Base-by-base conservation (phyloP, 345 rosid genomes). In the Sapria himalayana region DNA sequence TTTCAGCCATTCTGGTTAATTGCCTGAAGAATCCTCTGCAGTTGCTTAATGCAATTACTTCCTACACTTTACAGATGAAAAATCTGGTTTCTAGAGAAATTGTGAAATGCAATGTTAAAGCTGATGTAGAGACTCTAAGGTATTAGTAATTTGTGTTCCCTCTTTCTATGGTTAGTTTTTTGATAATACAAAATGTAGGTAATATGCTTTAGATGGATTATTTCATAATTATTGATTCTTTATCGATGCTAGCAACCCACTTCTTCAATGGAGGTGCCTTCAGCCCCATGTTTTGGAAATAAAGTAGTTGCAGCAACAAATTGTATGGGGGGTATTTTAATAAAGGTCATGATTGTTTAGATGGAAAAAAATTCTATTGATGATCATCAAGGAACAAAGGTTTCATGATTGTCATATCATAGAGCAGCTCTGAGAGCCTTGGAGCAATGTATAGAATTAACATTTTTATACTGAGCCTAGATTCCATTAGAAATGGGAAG, bases 111-210 rank as follows among this genome's bases (percentile, higher is more conserved):
- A 91, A 86, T 63, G 76, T 72, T 40, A 73, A 74, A 71, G 94
- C 82, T 46, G 97, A 86, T 69, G 97, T 94, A 43, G 82, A 86
- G 66, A 69, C 58, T 39, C 54, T 81, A 54, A 70, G 92, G 85
- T 75, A 43, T 29, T n/a, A 4, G 32, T 39, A 9, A n/a, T n/a
- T n/a, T 32, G 7, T 23, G 42, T 55, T 39, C 27, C 29, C 22
- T 25, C 15, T 39, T 48, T 43, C 29, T 33, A 24, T 55, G 24
- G 29, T 29, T 22, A 45, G 21, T 29, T n/a, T 51, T 18, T 22
- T 49, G 20, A 17, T n/a, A n/a, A n/a, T n/a, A n/a, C n/a, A n/a
- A n/a, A n/a, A 22, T 22, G 11, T 14, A 22, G 39, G 24, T 32
- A 29, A n/a, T 14, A 11, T 39, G 21, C 7, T 10, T 38, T 1